Evolutionary conservation across 176 grass and related monocot species (phyloP), one percentile per base, ranked within the genome.

Genomic region (Poa annua): DNA sequence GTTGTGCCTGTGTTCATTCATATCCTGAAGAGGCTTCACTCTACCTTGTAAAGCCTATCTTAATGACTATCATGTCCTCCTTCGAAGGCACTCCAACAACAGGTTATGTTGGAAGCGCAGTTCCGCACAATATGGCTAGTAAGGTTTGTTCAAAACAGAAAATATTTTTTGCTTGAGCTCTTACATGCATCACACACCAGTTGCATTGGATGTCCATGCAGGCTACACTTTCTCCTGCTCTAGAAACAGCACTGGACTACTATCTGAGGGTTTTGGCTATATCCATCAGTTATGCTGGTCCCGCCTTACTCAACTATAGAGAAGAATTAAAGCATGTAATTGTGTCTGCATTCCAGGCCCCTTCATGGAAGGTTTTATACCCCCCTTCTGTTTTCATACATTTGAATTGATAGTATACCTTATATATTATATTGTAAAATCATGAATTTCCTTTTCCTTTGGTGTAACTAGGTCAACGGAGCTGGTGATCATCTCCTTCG

Each of bases 181-280:
- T 80, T 82, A 85, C 65, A 45, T 72, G 17, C 41, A 13, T 66
- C 60, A 74, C 32, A 71, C 36, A 79, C 29, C 41, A 47, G 63
- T 41, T 79, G 21, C 26, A 11, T 85, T 71, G 52, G 53, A 72
- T 86, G 62, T 36, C 66, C 51, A 61, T 88, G 42, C 88, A 98
- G 96, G 96, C 80, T 80, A 79, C 87, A 74, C 90, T 98, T 88
- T 98, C 96, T 74, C 96, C 92, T 57, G 92, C 96, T 80, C 88
- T 98, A 48, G 96, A 98, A 91, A 91, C 91, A 55, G 85, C 91
- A 86, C 60, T 95, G 70, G 96, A 92, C 73, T 98, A 91, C 66
- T 87, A 95, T 88, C 87, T 98, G 80, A 95, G 92, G 55, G 91
- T 98, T 92, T 91, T 98, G 78, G 92, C 96, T 66, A 88, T 95